Percentiles rank a stretch among this genome's conserved stretches.
phyloP scores from a whole-genome alignment of 495 filamentous ascomycete species.

The Stereocaulon alpinum region DNA sequence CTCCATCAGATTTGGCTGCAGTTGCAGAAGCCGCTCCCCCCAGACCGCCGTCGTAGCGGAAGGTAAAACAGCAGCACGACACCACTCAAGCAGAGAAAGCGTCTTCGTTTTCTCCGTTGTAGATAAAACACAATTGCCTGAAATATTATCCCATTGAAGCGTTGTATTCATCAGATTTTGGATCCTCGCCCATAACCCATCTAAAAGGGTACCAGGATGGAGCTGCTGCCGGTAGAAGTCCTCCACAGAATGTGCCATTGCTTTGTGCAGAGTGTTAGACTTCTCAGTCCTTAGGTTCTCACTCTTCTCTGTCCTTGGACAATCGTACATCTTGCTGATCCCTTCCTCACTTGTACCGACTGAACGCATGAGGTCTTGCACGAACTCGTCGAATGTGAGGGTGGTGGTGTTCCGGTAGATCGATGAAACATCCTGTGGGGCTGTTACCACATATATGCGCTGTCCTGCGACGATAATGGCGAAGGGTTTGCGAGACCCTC shows the following conservation, averaged over 20 bases:
- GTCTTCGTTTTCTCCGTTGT: neutral
- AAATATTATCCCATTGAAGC: slow-evolving; percentile 11
- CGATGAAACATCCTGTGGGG: neutral
- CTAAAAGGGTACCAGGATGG: slow-evolving; percentile 16
- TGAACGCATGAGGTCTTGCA: neutral
- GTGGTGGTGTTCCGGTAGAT: slow-evolving; percentile 2
- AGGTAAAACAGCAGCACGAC: slow-evolving; percentile 16
- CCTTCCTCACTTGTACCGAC: neutral
- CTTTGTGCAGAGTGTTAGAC: neutral
- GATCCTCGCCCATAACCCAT: neutral
- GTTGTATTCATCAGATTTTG: neutral
- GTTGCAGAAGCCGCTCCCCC: slow-evolving; percentile 18
- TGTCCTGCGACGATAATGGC: slow-evolving; percentile 1
- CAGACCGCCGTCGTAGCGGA: slow-evolving; percentile 22
- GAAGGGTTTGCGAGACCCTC: slow-evolving; percentile 1
- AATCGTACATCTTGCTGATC: neutral
- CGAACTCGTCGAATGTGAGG: slow-evolving; percentile 7
- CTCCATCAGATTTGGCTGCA: slow-evolving; percentile 20
- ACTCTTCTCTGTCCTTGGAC: neutral
- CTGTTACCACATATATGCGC: slow-evolving; percentile 10
- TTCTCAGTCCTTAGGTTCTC: neutral
- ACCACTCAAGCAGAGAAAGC: slow-evolving; percentile 10
- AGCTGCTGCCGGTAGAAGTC: slow-evolving; percentile 16
- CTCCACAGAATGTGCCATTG: neutral
- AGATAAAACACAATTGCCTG: neutral